Evolutionary conservation across 1,284 basidiomycete genomes (phyloP), one percentile per base, ranked within the genome.

Genomic region (Cystobasidiaceae sp.): DNA sequence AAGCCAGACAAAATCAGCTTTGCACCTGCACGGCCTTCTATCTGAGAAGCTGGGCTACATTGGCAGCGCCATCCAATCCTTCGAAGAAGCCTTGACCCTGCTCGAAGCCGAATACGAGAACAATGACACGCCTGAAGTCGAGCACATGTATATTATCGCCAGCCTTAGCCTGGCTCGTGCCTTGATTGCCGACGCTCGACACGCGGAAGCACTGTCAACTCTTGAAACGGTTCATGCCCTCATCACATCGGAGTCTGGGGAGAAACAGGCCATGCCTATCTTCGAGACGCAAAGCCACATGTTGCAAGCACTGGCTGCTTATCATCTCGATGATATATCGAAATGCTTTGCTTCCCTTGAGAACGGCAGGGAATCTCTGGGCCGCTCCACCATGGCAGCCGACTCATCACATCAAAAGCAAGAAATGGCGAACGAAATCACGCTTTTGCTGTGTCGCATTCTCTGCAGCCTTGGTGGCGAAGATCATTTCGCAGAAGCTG

Each of bases 81-180:
- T 88, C 21, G 77, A 81, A n/a, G 82, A 83, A 41, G 85, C 88
- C 3, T 87, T 90, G 4, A 68, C 77, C 0, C 80, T 93, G 13
- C 80, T 98, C 23, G 96, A 98, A 77, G 82, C 85, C 2, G 81
- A 84, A 30, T 99, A 97, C 76, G 96, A 98, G 75, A 84, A 86
- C 56, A 84, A 83, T 1, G 96, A 99, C 75, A 87, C 89, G 54
- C 74, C 84, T 0, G 78, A 81, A 19, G 83, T 90, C 17, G 94
- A 97, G 75, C 78, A 81, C 27, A 85, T 84, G 67, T 99, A 89
- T 75, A 85, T 85, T 6, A 84, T 93, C 32, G 90, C 93, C 0
- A 88, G 92, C 67, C 79, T 83, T 34, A 97, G 90, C 68, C 79
- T 93, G 6, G 96, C 87, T 0, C 83, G 96, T 17, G 77, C 97